Conservation (phyloP, 2,329 filamentous ascomycete genomes). For the Samsoniella hepiali region DNA sequence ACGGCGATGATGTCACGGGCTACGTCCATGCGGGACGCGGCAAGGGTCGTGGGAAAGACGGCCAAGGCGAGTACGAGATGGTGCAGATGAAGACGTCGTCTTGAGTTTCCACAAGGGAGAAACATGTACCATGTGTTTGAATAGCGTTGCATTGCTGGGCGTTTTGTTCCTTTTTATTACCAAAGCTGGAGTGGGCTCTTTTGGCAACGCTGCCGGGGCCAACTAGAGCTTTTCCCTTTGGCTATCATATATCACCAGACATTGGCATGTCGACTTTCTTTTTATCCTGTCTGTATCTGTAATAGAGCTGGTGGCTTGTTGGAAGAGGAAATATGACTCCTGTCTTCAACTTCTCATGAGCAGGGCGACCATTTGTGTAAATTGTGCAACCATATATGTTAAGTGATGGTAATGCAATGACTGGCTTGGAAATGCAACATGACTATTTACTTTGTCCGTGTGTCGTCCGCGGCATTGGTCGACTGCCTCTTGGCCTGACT, state of each 20-base stretch:
- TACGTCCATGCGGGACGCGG: slow-evolving; percentile 46
- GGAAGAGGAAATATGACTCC: background rate
- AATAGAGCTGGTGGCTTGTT: background rate
- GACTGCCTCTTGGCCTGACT: too few relatives aligned
- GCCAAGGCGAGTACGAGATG: slow-evolving; percentile 65
- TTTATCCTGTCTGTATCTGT: background rate
- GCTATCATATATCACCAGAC: background rate
- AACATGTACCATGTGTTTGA: slow-evolving; percentile 20
- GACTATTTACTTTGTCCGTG: background rate
- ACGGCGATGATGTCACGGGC: slow-evolving; percentile 47
- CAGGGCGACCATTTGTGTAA: background rate
- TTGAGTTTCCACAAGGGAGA: background rate
- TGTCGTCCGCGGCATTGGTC: too few relatives aligned
- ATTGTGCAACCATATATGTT: background rate
- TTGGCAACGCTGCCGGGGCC: background rate
- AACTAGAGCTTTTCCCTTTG: background rate
- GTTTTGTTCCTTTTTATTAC: slow-evolving; percentile 25
- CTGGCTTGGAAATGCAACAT: too few relatives aligned
- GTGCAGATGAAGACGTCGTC: slow-evolving; percentile 44
- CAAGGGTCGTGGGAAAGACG: slow-evolving; percentile 51
- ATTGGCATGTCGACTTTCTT: slow-evolving; percentile 3
- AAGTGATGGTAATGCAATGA: background rate
- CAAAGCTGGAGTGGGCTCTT: background rate
- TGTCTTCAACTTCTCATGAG: background rate
- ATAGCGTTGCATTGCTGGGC: slow-evolving; percentile 35